phyloP scores from a whole-genome alignment of 257 asterid genomes.

The Leonotis leonurus region DNA sequence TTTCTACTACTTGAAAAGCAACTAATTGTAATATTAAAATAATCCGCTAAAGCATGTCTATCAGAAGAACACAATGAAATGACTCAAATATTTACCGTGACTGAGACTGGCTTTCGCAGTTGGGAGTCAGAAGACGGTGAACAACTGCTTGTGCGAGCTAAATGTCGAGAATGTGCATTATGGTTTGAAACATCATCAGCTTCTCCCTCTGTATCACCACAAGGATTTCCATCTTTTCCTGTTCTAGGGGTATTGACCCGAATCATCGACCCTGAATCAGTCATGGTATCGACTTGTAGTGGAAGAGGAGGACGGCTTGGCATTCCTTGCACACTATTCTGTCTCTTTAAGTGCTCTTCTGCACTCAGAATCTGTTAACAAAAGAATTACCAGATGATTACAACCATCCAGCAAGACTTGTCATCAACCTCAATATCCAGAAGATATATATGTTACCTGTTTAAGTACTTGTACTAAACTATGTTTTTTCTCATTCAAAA shows the following conservation, averaged over 20 bases:
- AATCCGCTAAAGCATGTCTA: too few species aligned
- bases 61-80: not conserved
- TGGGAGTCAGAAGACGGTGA: slow-evolving; percentile 87
- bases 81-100: slow-evolving; percentile 35
- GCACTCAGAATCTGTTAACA: slow-evolving; percentile 69
- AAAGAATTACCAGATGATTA: not conserved
- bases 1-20: too few species aligned
- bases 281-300: slow-evolving; percentile 65
- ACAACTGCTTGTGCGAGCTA: slow-evolving; percentile 59
- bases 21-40: too few species aligned
- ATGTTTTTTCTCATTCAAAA: slow-evolving; percentile 72
- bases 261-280: slow-evolving; percentile 73
- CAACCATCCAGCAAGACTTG: not conserved
- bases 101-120: slow-evolving; percentile 47
- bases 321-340: slow-evolving; percentile 40
- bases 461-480: slow-evolving; percentile 77
- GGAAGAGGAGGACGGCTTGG: slow-evolving; percentile 53
- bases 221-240: slow-evolving; percentile 57
- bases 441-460: slow-evolving; percentile 39
- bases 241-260: slow-evolving; percentile 68
- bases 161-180: slow-evolving; percentile 44
- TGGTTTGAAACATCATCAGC: slow-evolving; percentile 51
- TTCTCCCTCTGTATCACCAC: slow-evolving; percentile 58
- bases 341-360: slow-evolving; percentile 79
- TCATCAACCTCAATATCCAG: slow-evolving; percentile 1